Conservation (phyloP, 257 asterid genomes). For the Salvia miltiorrhiza region DNA sequence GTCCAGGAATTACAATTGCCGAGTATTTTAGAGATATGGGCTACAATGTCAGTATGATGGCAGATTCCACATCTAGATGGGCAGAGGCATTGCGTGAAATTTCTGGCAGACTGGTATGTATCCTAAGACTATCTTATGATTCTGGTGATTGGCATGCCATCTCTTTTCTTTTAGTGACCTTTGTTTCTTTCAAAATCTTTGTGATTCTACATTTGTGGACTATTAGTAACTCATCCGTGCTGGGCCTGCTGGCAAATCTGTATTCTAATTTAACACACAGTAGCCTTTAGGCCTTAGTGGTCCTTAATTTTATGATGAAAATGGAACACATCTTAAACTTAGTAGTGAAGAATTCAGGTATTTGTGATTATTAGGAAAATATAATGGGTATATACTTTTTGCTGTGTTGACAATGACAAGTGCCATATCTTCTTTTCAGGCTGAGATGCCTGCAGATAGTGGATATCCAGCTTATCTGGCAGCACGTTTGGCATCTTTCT, state of each 20-base stretch:
- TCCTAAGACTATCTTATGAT: not conserved
- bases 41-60: conserved; percentile 99
- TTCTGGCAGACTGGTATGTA: conserved; percentile 95
- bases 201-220: not conserved
- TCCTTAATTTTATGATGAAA: not conserved
- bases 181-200: not conserved
- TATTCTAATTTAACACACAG: not conserved
- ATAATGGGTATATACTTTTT: not conserved
- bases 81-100: conserved; percentile 99
- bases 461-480: conserved; percentile 99
- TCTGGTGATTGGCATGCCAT: not conserved
- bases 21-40: conserved; percentile 99
- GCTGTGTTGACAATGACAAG: conserved; percentile 11
- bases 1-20: conserved; percentile 96
- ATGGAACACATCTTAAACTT: not conserved
- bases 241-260: not conserved
- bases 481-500: conserved; percentile 97
- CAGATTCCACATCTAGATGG: conserved; percentile 99
- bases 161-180: not conserved
- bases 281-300: not conserved
- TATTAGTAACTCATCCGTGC: not conserved
- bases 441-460: conserved; percentile 99
- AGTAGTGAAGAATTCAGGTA: not conserved
- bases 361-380: conserved; percentile 2
- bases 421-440: conserved; percentile 39